Evolutionary conservation across 306 rosid species (phyloP), one percentile per base, ranked within the genome.

Genomic region (Argentina anserina): DNA sequence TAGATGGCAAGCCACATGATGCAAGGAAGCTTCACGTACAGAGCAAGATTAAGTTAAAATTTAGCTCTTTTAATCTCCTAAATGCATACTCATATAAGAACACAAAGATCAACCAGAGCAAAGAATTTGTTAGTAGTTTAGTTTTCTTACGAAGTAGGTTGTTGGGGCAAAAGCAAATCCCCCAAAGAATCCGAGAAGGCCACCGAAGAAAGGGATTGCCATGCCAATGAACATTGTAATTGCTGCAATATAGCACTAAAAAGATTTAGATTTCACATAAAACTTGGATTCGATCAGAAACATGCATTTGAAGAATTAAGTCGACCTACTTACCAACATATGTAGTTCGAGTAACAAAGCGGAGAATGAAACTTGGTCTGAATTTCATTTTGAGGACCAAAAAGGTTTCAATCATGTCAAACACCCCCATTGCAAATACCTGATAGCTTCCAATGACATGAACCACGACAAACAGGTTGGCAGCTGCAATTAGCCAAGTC

Each of bases 121-220:
- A 18, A 39, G 7, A 62, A 14, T 26, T 3, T 0, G n/a, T n/a
- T n/a, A n/a, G n/a, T n/a, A n/a, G n/a, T 65, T 14, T n/a, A 29
- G 6, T 69, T 67, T 78, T 11, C 90, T 90, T 83, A 92, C 97
- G 9, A 74, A 92, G 76, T 88, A 92, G 43, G 98, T 82, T 40
- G 95, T 85, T 61, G 98, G 98, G 72, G 97, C 92, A 70, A 92
- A 88, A 71, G 92, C 98, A 68, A 92, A 86, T 45, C 98, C 98
- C 61, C 94, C 98, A 3, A 92, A 80, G 81, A 92, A 87, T 81
- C 98, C 98, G 12, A 92, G 95, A 71, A 92, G 91, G 21, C 91
- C 80, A 41, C 97, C 87, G 5, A 92, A 90, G 87, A 92, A 92
- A 3, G 98, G 98, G 34, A 92, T 4, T 9, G 89, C 80, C 6